Evolutionary conservation across 306 rosid species (phyloP).

Genomic region (Lathyrus sativus): DNA sequence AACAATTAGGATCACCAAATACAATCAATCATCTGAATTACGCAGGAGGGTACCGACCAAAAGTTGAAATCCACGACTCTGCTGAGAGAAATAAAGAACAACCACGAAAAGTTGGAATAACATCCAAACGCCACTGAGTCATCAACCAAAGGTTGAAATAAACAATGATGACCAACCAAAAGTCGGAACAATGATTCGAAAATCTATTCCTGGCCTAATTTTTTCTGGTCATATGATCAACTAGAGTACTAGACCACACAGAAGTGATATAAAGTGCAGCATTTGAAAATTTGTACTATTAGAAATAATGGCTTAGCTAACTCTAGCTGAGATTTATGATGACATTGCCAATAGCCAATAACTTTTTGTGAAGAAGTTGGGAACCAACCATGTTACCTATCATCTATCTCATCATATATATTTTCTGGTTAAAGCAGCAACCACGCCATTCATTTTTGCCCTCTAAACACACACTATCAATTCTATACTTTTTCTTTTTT

Average conservation of each 20-base stretch:
- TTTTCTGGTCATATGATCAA: constrained; percentile 4
- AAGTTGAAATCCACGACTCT: too few relatives aligned
- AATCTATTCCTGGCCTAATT: neutral
- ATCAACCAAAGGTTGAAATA: too few relatives aligned
- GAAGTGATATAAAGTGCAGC: neutral
- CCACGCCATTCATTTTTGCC: constrained; percentile 12
- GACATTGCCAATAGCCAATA: neutral
- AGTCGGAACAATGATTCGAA: too few relatives aligned
- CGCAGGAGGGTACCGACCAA: too few relatives aligned
- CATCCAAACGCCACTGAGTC: too few relatives aligned
- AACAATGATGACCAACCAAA: too few relatives aligned
- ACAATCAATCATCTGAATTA: too few relatives aligned
- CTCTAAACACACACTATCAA: neutral
- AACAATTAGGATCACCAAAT: too few relatives aligned
- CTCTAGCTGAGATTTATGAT: neutral
- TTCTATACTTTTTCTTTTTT: neutral
- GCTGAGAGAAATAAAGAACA: too few relatives aligned
- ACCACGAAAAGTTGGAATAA: too few relatives aligned
- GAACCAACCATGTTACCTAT: neutral
- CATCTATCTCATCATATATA: neutral
- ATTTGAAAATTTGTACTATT: neutral
- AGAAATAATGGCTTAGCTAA: neutral
- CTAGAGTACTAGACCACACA: neutral
- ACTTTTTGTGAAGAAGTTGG: constrained; percentile 1
- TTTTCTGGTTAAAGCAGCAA: constrained; percentile 15